Evolutionary conservation across 305 asterid species (phyloP).

Genomic region (Solanum chacoense): DNA sequence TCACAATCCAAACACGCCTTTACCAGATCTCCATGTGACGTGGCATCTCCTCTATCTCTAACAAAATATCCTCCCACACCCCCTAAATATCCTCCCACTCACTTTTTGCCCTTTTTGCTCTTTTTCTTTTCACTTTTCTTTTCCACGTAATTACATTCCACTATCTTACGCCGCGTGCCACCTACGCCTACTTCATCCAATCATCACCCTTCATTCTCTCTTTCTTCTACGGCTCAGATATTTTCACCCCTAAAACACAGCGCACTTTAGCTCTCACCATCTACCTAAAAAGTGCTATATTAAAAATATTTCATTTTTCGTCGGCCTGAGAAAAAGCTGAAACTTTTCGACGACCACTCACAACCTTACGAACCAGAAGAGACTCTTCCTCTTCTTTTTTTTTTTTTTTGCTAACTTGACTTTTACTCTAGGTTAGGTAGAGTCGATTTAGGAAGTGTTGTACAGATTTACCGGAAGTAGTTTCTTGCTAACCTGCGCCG

Average conservation of each 20-base stretch:
- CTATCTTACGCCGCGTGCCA: slow-evolving; percentile 16
- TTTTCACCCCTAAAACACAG: background rate
- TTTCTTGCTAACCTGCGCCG: slow-evolving; percentile 16
- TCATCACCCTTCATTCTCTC: slow-evolving; percentile 16
- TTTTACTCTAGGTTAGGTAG: background rate
- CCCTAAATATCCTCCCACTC: background rate
- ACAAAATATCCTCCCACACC: slow-evolving; percentile 8
- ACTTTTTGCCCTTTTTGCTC: background rate
- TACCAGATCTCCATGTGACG: slow-evolving; percentile 18
- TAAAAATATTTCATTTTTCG: slow-evolving; percentile 7
- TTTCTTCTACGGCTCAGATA: background rate
- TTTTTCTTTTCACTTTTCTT: background rate
- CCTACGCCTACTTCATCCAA: background rate
- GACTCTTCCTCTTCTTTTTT: background rate
- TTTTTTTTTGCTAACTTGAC: background rate
- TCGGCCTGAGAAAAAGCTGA: slow-evolving; percentile 1
- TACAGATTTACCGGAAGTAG: background rate
- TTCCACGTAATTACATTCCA: slow-evolving; percentile 24
- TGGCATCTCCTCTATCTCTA: slow-evolving; percentile 25
- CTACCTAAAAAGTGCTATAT: slow-evolving; percentile 27
- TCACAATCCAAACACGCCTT: background rate
- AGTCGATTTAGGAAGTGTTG: background rate
- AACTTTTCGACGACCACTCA: background rate
- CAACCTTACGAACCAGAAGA: background rate
- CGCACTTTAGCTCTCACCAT: slow-evolving; percentile 26